Conservation (phyloP, 2,329 filamentous ascomycete genomes). For the Scortechinia acanthostroma region DNA sequence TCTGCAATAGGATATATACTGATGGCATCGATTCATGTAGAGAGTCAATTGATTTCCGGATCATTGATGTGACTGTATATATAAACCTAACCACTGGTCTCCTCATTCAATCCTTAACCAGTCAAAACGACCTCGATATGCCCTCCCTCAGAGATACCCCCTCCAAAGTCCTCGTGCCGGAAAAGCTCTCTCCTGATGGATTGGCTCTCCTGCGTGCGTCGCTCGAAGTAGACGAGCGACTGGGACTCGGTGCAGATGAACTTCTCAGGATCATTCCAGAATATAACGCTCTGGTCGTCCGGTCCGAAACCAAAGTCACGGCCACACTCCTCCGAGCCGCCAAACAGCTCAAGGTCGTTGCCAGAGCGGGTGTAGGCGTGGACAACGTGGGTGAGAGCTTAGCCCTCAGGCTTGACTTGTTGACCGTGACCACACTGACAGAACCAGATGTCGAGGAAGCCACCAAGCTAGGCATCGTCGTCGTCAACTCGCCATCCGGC, state of each 20-base stretch:
- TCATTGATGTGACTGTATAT: too few relatives aligned
- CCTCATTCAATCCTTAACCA: too few relatives aligned
- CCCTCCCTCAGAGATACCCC: not conserved
- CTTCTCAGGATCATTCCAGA: conserved; percentile 59
- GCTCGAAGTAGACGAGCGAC: conserved; percentile 65
- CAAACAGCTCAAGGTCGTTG: conserved; percentile 68
- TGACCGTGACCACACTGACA: conserved; percentile 15
- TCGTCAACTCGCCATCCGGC: conserved; percentile 73
- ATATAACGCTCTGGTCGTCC: conserved; percentile 73
- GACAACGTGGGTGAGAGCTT: conserved; percentile 57
- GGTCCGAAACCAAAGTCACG: conserved; percentile 77
- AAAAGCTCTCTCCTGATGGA: conserved; percentile 75
- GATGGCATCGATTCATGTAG: too few relatives aligned
- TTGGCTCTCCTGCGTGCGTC: conserved; percentile 59
- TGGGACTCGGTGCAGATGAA: conserved; percentile 53
- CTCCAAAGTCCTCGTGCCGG: conserved; percentile 58
- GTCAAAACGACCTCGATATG: too few relatives aligned
- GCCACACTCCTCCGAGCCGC: conserved; percentile 58
- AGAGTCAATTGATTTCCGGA: too few relatives aligned
- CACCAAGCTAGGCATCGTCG: conserved; percentile 68
- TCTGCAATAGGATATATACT: too few relatives aligned
- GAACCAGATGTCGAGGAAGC: conserved; percentile 59
- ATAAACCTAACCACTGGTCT: too few relatives aligned
- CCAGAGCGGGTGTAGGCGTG: conserved; percentile 73
- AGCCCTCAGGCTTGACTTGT: too few relatives aligned